These are phyloP conservation scores for Chaetomidium leptoderma DNA, from an alignment of 495 filamentous ascomycete genomes.

Conservation along the genomic window DNA sequence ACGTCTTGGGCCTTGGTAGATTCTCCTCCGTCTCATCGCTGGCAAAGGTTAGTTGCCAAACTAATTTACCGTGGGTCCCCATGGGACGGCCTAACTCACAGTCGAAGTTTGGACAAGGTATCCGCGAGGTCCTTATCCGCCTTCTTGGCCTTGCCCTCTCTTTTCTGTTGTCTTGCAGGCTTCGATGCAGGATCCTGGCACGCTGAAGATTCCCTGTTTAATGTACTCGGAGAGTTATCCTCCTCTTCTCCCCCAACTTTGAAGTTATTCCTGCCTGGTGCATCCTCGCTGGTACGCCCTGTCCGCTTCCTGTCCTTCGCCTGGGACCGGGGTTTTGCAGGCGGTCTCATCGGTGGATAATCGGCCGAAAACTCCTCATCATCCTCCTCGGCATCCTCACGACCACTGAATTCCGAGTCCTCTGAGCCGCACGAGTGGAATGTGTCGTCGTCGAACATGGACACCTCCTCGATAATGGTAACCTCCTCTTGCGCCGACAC, in stretches of 20 bases:
- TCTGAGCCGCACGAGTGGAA: slow-evolving; percentile 20
- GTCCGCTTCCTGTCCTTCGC: not conserved
- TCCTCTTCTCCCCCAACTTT: not conserved
- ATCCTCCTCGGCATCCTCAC: slow-evolving; percentile 17
- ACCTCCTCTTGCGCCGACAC: slow-evolving; percentile 26
- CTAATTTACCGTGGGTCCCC: not conserved
- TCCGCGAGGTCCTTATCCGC: slow-evolving; percentile 21
- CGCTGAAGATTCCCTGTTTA: not conserved
- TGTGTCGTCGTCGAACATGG: slow-evolving; percentile 19
- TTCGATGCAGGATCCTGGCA: not conserved
- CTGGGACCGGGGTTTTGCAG: slow-evolving; percentile 9
- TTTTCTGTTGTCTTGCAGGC: not conserved
- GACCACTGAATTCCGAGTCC: slow-evolving; percentile 16
- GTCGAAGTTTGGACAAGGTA: slow-evolving; percentile 22
- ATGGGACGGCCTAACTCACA: slow-evolving; percentile 15
- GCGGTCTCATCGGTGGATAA: not conserved
- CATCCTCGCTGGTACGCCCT: not conserved
- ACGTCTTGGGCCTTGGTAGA: not conserved
- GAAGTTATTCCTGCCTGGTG: not conserved
- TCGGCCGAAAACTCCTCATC: slow-evolving; percentile 10
- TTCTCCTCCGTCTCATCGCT: slow-evolving; percentile 10
- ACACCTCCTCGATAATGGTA: slow-evolving; percentile 24
- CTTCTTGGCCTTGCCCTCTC: not conserved
- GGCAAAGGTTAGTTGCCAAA: not conserved
- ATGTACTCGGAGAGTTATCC: not conserved